A percentile compares a stretch with the other conserved stretches of the same genome.
phyloP scores from a whole-genome alignment of 2,329 filamentous ascomycete genomes.

The Hypoxylon sp. region DNA sequence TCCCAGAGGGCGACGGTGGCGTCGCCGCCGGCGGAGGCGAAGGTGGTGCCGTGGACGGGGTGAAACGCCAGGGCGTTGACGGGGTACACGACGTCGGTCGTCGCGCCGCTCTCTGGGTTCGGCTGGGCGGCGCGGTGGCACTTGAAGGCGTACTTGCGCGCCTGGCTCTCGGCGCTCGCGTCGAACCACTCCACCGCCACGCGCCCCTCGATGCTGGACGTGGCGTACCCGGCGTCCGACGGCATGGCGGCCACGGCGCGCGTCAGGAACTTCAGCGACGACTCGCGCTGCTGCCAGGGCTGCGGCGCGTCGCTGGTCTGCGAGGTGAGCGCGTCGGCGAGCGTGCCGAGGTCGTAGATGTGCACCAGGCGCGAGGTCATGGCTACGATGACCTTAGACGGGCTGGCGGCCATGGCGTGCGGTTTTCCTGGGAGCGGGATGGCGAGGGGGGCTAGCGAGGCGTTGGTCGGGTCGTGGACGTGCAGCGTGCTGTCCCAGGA shows the following conservation, averaged over 20 bases:
- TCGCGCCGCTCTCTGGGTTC: constrained; percentile 63
- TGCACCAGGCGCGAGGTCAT: constrained; percentile 94
- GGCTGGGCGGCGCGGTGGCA: constrained; percentile 83
- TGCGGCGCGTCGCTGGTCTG: constrained; percentile 60
- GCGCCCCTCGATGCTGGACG: constrained; percentile 90
- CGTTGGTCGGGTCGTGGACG: constrained; percentile 72
- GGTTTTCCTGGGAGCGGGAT: constrained; percentile 84
- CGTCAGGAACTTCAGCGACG: constrained; percentile 94
- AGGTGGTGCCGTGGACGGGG: constrained; percentile 82
- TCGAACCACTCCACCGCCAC: constrained; percentile 99
- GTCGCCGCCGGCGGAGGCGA: constrained; percentile 89
- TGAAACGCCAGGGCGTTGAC: constrained; percentile 93
- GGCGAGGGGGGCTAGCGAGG: constrained; percentile 63
- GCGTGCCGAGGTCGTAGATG: constrained; percentile 86
- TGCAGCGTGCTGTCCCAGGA: constrained; percentile 95
- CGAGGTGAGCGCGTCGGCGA: constrained; percentile 64
- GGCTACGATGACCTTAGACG: constrained; percentile 87
- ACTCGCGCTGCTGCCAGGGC: constrained; percentile 94
- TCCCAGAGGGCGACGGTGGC: constrained; percentile 95
- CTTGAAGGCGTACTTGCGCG: constrained; percentile 97
- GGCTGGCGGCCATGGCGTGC: constrained; percentile 82
- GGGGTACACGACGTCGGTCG: constrained; percentile 83
- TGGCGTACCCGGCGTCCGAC: constrained; percentile 92
- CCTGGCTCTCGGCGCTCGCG: constrained; percentile 83
- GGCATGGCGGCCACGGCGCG: constrained; percentile 95